Conservation (phyloP, 306 rosid species). For the Myrica gale region DNA sequence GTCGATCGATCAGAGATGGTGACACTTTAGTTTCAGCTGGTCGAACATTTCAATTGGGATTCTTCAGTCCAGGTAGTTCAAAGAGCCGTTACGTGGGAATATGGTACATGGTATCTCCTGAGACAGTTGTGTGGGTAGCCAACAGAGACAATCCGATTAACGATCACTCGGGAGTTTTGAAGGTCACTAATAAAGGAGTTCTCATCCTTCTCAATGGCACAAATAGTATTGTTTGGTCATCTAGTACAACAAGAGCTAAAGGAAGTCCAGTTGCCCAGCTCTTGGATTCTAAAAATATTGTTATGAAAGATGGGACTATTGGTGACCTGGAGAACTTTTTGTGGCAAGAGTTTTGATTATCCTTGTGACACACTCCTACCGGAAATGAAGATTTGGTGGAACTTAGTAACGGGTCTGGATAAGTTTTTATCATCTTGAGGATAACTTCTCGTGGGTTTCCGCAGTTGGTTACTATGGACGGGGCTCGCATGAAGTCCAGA, state of each 20-base stretch:
- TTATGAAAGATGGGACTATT: slow-evolving; percentile 25
- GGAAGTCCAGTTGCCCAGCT: slow-evolving; percentile 30
- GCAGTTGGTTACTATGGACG: background rate
- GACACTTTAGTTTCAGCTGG: slow-evolving; percentile 38
- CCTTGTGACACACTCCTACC: slow-evolving; percentile 50
- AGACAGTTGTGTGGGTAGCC: slow-evolving; percentile 62
- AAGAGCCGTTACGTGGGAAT: slow-evolving; percentile 48
- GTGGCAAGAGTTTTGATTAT: slow-evolving; percentile 61
- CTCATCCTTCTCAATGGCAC: slow-evolving; percentile 36
- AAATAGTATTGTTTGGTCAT: slow-evolving; percentile 12
- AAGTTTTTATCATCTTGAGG: slow-evolving; percentile 31
- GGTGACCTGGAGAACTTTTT: slow-evolving; percentile 6
- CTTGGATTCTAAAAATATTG: slow-evolving; percentile 39
- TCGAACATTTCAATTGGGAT: slow-evolving; percentile 48
- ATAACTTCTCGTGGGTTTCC: background rate
- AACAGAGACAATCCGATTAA: slow-evolving; percentile 38
- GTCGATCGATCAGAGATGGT: slow-evolving; percentile 37
- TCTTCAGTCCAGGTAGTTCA: slow-evolving; percentile 52
- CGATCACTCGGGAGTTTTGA: slow-evolving; percentile 33
- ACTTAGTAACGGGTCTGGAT: slow-evolving; percentile 29
- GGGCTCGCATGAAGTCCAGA: background rate
- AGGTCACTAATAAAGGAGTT: slow-evolving; percentile 23
- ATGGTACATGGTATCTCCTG: slow-evolving; percentile 44
- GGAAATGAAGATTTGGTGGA: slow-evolving; percentile 48
- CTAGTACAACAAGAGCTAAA: background rate